These are phyloP conservation scores for Elongisporangium senticosum DNA, from an alignment of 352 stramenopile genomes.

Conservation along the genomic window DNA sequence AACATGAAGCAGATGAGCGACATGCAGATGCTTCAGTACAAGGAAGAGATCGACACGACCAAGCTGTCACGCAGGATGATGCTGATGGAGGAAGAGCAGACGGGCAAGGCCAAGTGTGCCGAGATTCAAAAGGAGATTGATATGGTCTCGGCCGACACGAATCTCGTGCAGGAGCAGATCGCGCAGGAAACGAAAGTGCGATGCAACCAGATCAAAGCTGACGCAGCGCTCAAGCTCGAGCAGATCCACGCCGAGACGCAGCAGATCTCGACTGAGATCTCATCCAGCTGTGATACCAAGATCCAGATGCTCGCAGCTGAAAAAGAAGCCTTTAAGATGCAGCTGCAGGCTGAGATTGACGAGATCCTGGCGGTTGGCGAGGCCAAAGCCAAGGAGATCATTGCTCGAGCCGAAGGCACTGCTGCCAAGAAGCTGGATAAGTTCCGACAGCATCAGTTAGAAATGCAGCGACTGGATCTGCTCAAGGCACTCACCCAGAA, in stretches of 20 bases:
- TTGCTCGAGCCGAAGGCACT: constrained; percentile 30
- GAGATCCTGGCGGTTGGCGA: constrained; percentile 22
- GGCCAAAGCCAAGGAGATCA: constrained; percentile 28
- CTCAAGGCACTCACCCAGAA: constrained; percentile 31
- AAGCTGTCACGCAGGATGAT: constrained; percentile 54
- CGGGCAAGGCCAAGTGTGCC: constrained; percentile 36
- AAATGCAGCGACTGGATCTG: constrained; percentile 41
- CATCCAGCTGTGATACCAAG: constrained; percentile 28
- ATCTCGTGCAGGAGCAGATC: constrained; percentile 33
- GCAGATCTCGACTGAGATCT: constrained; percentile 36
- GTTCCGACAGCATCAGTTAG: constrained; percentile 21
- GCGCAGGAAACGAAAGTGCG: constrained; percentile 29
- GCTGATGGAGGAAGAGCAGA: constrained; percentile 61
- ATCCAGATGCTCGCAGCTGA: constrained; percentile 34
- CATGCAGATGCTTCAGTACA: constrained; percentile 68
- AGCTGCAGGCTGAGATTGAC: constrained; percentile 28
- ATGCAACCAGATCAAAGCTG: constrained; percentile 35
- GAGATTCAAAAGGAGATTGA: constrained; percentile 52
- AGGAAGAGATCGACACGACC: constrained; percentile 48
- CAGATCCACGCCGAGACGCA: constrained; percentile 40
- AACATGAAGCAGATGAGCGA: constrained; percentile 78
- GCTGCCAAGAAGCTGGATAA: constrained; percentile 36
- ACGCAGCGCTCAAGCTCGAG: constrained; percentile 32
- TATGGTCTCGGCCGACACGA: constrained; percentile 32
- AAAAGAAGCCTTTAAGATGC: constrained; percentile 23